Evolutionary conservation across 345 rosid species (phyloP).

Genomic region (Eutrema japonicum): DNA sequence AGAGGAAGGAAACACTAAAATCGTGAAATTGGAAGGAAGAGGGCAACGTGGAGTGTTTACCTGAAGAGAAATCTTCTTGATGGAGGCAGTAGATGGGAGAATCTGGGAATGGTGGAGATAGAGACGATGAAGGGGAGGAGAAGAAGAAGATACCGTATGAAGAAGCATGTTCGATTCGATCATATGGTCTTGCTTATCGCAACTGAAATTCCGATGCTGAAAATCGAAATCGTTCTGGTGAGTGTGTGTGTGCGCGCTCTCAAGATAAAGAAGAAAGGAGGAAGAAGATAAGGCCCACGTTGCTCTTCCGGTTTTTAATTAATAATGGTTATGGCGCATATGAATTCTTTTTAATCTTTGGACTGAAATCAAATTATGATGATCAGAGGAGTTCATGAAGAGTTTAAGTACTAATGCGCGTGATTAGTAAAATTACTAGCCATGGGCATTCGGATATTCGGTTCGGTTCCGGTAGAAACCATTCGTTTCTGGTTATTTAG

Average conservation of each 20-base stretch:
- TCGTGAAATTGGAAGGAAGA: conserved; percentile 14
- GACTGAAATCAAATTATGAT: too few species aligned
- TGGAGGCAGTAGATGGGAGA: conserved; percentile 42
- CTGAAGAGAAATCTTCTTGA: conserved; percentile 49
- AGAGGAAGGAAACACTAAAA: not conserved
- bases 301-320: not conserved
- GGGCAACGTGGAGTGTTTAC: conserved; percentile 37
- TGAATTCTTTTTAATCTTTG: too few species aligned
- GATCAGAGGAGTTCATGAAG: too few species aligned
- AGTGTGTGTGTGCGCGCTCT: not conserved
- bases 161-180: conserved; percentile 53
- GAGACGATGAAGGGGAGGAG: conserved; percentile 41
- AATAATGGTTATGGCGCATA: too few species aligned
- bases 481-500: too few species aligned
- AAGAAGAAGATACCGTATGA: conserved; percentile 54
- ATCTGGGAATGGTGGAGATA: conserved; percentile 42
- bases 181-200: conserved; percentile 23
- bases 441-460: too few species aligned
- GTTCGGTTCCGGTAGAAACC: too few species aligned
- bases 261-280: conserved; percentile 14
- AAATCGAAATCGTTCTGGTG: conserved; percentile 5
- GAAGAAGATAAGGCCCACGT: conserved; percentile 44
- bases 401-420: too few species aligned
- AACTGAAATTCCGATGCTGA: conserved; percentile 3
- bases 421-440: too few species aligned